Evolutionary conservation across 208 protist genomes (phyloP).

Genomic region (Trypanosoma boissoni): DNA sequence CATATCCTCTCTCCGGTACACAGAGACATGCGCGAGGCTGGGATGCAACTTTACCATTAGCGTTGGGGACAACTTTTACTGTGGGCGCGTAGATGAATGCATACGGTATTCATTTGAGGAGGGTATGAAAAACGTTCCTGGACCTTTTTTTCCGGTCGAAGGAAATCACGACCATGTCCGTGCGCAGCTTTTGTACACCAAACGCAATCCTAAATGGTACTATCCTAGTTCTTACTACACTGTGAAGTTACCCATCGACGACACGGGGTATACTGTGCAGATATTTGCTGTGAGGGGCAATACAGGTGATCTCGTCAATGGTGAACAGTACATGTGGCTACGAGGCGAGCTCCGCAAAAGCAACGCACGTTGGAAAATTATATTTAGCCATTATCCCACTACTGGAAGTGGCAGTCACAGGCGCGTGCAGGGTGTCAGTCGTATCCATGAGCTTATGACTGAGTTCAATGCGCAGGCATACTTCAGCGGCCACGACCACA

Average conservation of each 20-base stretch:
- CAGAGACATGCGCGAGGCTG: constrained; percentile 14
- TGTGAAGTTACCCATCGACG: constrained; percentile 28
- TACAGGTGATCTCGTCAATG: constrained; percentile 2
- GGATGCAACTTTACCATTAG: constrained; percentile 29
- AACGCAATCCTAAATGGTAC: constrained; percentile 17
- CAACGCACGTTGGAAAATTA: constrained; percentile 29
- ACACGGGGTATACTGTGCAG: constrained; percentile 28
- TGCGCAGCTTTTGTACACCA: constrained; percentile 17
- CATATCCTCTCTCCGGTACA: constrained; percentile 16
- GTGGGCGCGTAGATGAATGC: constrained; percentile 10
- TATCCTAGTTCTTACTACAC: constrained; percentile 20
- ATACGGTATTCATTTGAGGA: constrained; percentile 26
- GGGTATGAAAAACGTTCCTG: constrained; percentile 21
- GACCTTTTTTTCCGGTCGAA: constrained; percentile 20
- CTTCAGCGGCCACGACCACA: constrained; percentile 28
- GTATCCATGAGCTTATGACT: constrained; percentile 15
- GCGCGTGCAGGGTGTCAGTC: constrained; percentile 6
- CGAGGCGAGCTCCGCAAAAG: constrained; percentile 11
- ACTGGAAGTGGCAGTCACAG: constrained; percentile 20
- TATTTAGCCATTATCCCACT: constrained; percentile 27
- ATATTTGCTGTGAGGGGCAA: constrained; percentile 18
- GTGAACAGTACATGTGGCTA: constrained; percentile 19
- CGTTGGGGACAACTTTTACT: constrained; percentile 28
- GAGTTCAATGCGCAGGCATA: constrained; percentile 27
- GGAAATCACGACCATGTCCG: constrained; percentile 27